Base-by-base conservation (phyloP, 129 eudicot genomes). In the Arctium minus region DNA sequence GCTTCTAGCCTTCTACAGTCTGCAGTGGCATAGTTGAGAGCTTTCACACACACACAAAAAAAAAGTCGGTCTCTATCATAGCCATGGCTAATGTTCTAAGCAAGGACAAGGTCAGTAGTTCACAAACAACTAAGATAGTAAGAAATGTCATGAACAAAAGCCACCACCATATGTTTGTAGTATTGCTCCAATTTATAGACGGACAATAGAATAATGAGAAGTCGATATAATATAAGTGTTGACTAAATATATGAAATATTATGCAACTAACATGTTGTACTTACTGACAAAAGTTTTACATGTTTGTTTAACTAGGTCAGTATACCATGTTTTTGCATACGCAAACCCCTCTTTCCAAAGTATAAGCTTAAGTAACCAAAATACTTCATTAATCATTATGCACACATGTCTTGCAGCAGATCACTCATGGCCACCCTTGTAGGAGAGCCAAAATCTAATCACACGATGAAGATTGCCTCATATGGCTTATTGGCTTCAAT, bases 291-390 rank as follows among this genome's bases (percentile, higher is more conserved):
- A 74, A 1, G 18, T 42, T 62, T 18, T 42, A 62, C 74, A 81
- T 17, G 73, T 2, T 56, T 40, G 22, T 81, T 62, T 38, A 73
- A 39, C 35, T 64, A 81, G 31, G 48, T 11, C 38, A 80, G 67
- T 40, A 56, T 17, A 73, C 72, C 69, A 46, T 22, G 22, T 18
- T 33, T 68, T 10, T 46, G 7, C 69, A 65, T 27, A 27, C 1
- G 71, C 13, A 22, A 18, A 65, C 33, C 70, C 70, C 33, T 65
- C 70, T 1, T 48, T 80, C 18, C 29, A 36, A 77, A 35, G 12
- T 22, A 64, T 60, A 77, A 77, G 35, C 73, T 77, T 64, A 65
- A 78, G 62, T 22, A 78, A 65, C 65, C 73, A 78, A 38, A 78
- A 39, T 65, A 46, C 60, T 64, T 60, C 2, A n/a, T 60, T 22